Evolutionary conservation across 2,329 filamentous ascomycete genomes (phyloP).

Genomic region (Scytalidium sp.): DNA sequence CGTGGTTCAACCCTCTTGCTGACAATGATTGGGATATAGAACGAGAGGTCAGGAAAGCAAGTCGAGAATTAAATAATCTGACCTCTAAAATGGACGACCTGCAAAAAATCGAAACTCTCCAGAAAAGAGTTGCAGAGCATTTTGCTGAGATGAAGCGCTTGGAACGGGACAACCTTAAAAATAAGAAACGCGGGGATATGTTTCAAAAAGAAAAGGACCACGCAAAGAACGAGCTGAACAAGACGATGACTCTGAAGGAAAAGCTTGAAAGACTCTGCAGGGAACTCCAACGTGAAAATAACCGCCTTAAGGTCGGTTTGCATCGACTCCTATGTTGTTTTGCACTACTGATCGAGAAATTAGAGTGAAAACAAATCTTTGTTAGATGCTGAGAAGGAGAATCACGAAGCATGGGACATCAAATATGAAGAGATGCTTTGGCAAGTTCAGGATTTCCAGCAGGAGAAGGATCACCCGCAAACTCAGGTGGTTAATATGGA

Average conservation of each 20-base stretch:
- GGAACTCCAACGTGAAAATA: constrained; percentile 95
- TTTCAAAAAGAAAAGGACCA: constrained; percentile 96
- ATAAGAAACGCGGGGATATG: constrained; percentile 91
- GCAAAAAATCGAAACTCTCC: constrained; percentile 86
- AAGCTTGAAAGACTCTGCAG: constrained; percentile 95
- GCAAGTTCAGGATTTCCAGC: constrained; percentile 85
- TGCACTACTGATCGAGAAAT: constrained; percentile 18
- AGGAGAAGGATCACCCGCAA: constrained; percentile 79
- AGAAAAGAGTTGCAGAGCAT: constrained; percentile 87
- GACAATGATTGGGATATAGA: constrained; percentile 50
- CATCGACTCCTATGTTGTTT: constrained; percentile 9
- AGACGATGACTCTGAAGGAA: constrained; percentile 87
- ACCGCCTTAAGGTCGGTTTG: constrained; percentile 83
- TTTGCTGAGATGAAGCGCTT: constrained; percentile 93
- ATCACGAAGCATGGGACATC: constrained; percentile 79
- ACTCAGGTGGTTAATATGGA: constrained; percentile 81
- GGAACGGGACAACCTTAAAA: constrained; percentile 91
- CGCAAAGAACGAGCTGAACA: constrained; percentile 76
- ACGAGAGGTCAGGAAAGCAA: constrained; percentile 90
- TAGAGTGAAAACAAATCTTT: constrained; percentile 92
- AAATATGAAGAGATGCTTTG: constrained; percentile 77
- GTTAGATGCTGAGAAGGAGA: constrained; percentile 80
- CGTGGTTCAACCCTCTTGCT: constrained; percentile 5
- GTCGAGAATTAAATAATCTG: constrained; percentile 82
- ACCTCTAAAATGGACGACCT: constrained; percentile 90